Evolutionary conservation across 2,329 filamentous ascomycete species (phyloP), one percentile per base, ranked within the genome.

Genomic region (Fusarium sp.): DNA sequence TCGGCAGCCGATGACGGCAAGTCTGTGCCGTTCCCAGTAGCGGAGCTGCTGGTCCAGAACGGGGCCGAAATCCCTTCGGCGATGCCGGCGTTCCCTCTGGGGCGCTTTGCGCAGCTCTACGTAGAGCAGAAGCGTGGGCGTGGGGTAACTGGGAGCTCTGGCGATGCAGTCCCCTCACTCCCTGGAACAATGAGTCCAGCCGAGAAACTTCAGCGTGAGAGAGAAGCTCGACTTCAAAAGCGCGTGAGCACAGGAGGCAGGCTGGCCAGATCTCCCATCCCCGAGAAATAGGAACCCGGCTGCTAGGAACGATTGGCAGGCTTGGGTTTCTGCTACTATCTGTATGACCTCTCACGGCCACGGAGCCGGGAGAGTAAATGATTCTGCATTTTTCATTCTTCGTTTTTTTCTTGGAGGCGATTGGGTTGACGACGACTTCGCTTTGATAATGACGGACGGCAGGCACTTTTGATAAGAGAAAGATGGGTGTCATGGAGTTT

Each of bases 11-110:
- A 89, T 63, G 79, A 85, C 72, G 77, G 86, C 81, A 91, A 90
- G 74, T 81, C 86, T 4, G 88, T 91, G 10, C 90, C 95, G 0
- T 99, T 99, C 81, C 92, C 97, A 0, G 88, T 98, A 47, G 97
- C 97, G 16, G 97, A 99, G 82, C 85, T 99, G 68, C 88, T 99
- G 16, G 87, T 97, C 16, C 97, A 98, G 78, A 98, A 99, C 79
- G 97, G 97, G 18, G 95, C 95, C 5, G 93, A 98, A 71, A 93
- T 98, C 36, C 96, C 97, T 0, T 80, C 86, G 1, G 86, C 91
- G 3, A 87, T 93, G 69, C 94, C 95, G 1, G 93, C 94, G 0
- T 95, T 98, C 75, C 95, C 95, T 1, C 88, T 99, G 13, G 95
- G 94, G 69, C 87, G 90, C 11, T 92, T 92, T 56, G 96, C 97